phyloP scores from a whole-genome alignment of 331 rosid genomes.

The Phaseolus coccineus region DNA sequence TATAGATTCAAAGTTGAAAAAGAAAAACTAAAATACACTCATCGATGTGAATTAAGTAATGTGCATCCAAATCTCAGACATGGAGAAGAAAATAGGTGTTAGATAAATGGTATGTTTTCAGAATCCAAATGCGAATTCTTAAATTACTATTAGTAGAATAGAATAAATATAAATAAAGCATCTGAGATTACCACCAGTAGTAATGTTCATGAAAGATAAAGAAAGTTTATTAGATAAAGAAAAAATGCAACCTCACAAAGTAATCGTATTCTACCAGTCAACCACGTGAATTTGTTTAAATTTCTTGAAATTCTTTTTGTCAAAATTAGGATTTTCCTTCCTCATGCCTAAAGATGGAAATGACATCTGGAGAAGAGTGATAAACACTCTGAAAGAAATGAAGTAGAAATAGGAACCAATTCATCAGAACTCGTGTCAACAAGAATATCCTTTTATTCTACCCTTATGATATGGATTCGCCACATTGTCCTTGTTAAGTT shows the following conservation, averaged over 20 bases:
- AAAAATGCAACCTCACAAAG: background rate
- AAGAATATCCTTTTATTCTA: slow-evolving; percentile 31
- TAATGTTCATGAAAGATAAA: background rate
- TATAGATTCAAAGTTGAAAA: slow-evolving; percentile 10
- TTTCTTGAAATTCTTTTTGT: background rate
- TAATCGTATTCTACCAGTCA: slow-evolving; percentile 4
- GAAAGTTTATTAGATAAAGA: background rate
- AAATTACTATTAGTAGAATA: background rate
- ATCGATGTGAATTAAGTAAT: background rate
- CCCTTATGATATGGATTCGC: background rate
- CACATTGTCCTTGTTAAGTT: background rate
- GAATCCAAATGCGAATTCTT: slow-evolving; percentile 3
- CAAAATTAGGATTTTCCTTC: background rate
- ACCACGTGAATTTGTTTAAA: background rate
- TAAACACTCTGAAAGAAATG: background rate
- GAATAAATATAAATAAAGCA: background rate
- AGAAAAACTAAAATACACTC: background rate
- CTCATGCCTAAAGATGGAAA: slow-evolving; percentile 9
- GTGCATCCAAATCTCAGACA: slow-evolving; percentile 3
- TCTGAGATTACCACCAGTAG: background rate
- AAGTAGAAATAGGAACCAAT: background rate
- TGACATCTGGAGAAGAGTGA: slow-evolving; percentile 25
- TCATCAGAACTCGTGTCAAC: background rate
- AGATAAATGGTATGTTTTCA: background rate
- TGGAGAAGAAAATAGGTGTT: background rate